Conservation (phyloP, 2,329 filamentous ascomycete genomes). For the Plenodomus biglobosus region DNA sequence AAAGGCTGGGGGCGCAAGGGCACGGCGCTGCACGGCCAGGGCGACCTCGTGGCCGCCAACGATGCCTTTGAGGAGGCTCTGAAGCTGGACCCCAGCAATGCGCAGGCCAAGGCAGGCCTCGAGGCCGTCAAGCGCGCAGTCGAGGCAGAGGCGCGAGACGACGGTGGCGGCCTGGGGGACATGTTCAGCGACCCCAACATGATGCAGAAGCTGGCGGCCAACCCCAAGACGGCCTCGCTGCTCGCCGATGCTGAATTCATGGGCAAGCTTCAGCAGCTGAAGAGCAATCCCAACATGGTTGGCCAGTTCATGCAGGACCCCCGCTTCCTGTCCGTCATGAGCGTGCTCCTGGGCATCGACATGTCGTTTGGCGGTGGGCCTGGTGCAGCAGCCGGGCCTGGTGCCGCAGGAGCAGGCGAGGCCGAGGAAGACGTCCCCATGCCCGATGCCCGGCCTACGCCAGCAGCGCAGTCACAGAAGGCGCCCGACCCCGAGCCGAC, state of each 20-base stretch:
- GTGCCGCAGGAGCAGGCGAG: constrained; percentile 50
- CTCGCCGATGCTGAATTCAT: constrained; percentile 87
- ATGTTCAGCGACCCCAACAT: constrained; percentile 95
- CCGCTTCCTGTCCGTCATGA: constrained; percentile 89
- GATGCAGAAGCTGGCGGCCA: constrained; percentile 84
- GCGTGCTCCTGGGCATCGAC: constrained; percentile 89
- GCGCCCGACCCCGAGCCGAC: constrained; percentile 57
- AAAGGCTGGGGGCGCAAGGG: constrained; percentile 96
- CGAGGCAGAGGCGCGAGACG: constrained; percentile 69
- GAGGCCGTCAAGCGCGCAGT: constrained; percentile 86
- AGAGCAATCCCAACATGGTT: constrained; percentile 76
- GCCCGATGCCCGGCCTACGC: constrained; percentile 64
- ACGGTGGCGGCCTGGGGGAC: constrained; percentile 72
- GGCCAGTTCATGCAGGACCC: constrained; percentile 85
- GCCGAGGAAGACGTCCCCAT: constrained; percentile 75
- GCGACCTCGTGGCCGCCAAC: constrained; percentile 81
- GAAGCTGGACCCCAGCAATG: constrained; percentile 88
- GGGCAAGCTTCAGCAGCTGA: constrained; percentile 79
- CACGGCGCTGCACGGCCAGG: constrained; percentile 81
- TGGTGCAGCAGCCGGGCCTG: constrained; percentile 48
- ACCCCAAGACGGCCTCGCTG: constrained; percentile 86
- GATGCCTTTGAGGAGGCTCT: constrained; percentile 95
- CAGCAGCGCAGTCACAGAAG: constrained; percentile 59
- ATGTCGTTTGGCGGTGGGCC: constrained; percentile 70
- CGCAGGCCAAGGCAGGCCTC: constrained; percentile 86